Evolutionary conservation across 441 rosid genomes (phyloP), one percentile per base, ranked within the genome.

Genomic region (Biscutella laevigata): DNA sequence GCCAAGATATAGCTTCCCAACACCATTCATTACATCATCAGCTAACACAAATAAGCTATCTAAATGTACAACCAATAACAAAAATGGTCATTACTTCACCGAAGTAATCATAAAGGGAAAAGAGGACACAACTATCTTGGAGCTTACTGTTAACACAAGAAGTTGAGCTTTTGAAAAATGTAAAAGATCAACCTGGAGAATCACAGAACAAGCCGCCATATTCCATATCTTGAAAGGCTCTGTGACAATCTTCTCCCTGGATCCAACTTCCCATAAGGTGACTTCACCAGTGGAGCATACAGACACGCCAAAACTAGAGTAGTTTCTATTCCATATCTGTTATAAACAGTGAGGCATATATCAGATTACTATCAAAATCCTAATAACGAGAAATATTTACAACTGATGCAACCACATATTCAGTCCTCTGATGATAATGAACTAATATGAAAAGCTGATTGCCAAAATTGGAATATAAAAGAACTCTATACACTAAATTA

Each of bases 201-300:
- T 61, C 62, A 59, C 44, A 17, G 87, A 66, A 48, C 69, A 51
- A 38, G 69, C 40, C 0, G 64, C 50, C 37, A 70, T 48, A 71
- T 82, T 81, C 88, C 88, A 82, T 59, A 82, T 71, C 66, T 82
- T 82, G 63, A 79, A 82, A 13, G 69, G 72, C 68, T 74, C 78
- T 52, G 69, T 67, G 9, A 62, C 68, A 56, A 81, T 24, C 65
- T 73, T 78, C 30, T 79, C 81, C 34, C 79, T 68, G 21, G 73
- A 57, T 20, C 77, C 81, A 25, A 75, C 71, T 63, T 82, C 88
- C 88, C 88, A 82, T 14, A 82, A 68, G 48, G 62, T 67, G 56
- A 79, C 66, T 7, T 77, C 88, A 27, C 83, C 88, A 11, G 55
- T 63, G 48, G 72, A 65, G 33, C 81, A 51, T 5, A 40, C 11